A percentile compares a stretch with the other conserved stretches of the same genome.
Conservation (phyloP, 73 alveolate species). For the Halteria grandinella region DNA sequence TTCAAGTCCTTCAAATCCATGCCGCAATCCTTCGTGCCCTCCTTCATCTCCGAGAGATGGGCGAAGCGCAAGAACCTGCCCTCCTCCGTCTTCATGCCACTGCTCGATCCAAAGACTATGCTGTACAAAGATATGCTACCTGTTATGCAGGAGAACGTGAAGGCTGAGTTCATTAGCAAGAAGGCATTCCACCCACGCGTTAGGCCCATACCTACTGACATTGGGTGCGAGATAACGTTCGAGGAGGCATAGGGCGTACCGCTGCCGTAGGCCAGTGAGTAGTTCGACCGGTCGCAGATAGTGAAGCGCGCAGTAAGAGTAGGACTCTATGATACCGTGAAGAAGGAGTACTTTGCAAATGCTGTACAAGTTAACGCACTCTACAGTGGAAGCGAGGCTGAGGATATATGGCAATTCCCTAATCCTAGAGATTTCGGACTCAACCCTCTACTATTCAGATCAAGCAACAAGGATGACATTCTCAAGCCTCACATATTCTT, state of each 20-base stretch:
- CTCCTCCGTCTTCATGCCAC: conserved; percentile 52
- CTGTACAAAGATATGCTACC: conserved; percentile 62
- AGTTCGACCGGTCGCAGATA: conserved; percentile 22
- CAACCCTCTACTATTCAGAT: conserved; percentile 60
- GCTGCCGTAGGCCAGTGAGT: conserved; percentile 21
- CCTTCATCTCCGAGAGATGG: conserved; percentile 57
- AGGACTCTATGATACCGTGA: conserved; percentile 44
- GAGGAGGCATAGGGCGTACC: conserved; percentile 73
- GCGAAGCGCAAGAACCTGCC: conserved; percentile 55
- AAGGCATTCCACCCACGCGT: conserved; percentile 28
- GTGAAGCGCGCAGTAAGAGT: conserved; percentile 65
- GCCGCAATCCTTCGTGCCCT: conserved; percentile 61
- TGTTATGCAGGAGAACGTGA: conserved; percentile 13
- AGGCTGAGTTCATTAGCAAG: not conserved
- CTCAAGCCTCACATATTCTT: conserved; percentile 21
- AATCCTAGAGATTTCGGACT: conserved; percentile 58
- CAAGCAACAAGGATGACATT: conserved; percentile 27
- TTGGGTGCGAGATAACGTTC: conserved; percentile 47
- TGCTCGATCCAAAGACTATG: conserved; percentile 57
- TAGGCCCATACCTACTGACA: conserved; percentile 19
- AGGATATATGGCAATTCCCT: conserved; percentile 68
- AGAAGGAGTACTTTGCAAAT: conserved; percentile 41
- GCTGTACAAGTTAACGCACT: conserved; percentile 55
- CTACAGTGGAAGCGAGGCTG: conserved; percentile 12
- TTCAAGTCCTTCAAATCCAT: conserved; percentile 51